Evolutionary conservation across 1,284 basidiomycete genomes (phyloP).

Genomic region (Rhodotorula sp.): DNA sequence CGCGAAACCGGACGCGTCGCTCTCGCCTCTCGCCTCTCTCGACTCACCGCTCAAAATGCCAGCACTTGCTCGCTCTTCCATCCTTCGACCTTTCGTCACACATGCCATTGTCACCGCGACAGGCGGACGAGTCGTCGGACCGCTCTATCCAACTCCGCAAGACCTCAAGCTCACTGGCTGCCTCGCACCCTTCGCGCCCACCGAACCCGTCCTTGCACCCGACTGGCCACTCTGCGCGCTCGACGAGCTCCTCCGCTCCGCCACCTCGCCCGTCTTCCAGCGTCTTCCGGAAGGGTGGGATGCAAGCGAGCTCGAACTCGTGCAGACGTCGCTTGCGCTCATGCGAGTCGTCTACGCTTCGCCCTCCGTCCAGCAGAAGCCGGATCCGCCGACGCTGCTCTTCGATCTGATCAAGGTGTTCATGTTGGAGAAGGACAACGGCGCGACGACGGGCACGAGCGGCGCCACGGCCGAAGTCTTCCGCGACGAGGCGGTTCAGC

Average conservation of each 20-base stretch:
- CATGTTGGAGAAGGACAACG: constrained; percentile 75
- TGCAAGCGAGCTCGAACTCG: constrained; percentile 74
- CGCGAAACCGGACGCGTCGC: background rate
- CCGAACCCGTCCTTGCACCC: constrained; percentile 63
- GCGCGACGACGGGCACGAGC: constrained; percentile 52
- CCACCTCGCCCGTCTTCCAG: constrained; percentile 68
- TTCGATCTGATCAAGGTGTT: constrained; percentile 89
- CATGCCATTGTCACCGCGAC: constrained; percentile 48
- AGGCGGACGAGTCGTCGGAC: constrained; percentile 47
- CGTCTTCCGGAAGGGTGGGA: constrained; percentile 70
- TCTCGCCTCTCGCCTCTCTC: constrained; percentile 26
- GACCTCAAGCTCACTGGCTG: constrained; percentile 52
- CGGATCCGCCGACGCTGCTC: constrained; percentile 56
- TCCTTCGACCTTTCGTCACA: constrained; percentile 52
- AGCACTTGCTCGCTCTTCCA: constrained; percentile 36
- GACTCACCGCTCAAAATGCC: constrained; percentile 14
- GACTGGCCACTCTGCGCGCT: constrained; percentile 76
- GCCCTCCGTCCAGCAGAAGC: background rate
- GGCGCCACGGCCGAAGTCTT: constrained; percentile 61
- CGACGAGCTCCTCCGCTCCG: constrained; percentile 77
- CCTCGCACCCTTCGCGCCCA: constrained; percentile 39
- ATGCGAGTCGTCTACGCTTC: constrained; percentile 49
- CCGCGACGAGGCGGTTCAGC: constrained; percentile 62
- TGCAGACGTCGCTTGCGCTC: constrained; percentile 65
- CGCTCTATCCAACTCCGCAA: constrained; percentile 45